phyloP scores from a whole-genome alignment of 176 grass and related monocot species.

The Lolium multiflorum region DNA sequence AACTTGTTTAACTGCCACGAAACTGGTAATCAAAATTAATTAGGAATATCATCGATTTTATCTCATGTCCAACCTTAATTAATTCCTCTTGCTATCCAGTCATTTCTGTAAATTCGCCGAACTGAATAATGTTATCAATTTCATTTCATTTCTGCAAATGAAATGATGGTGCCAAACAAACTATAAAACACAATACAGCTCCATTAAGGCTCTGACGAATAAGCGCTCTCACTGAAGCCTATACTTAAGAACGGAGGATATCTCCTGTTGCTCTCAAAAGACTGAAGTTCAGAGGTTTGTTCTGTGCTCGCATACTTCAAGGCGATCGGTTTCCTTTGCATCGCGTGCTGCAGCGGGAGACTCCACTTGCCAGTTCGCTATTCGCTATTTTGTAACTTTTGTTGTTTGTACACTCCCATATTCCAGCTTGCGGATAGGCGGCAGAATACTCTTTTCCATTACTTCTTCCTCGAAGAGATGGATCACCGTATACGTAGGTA shows the following conservation, averaged over 20 bases:
- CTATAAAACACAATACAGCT: no score
- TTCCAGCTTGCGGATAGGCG: constrained; percentile 38
- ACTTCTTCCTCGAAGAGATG: constrained; percentile 41
- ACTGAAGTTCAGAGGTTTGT: no score
- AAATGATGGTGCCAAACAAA: no score
- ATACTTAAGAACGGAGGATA: background rate
- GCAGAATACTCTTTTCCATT: constrained; percentile 1
- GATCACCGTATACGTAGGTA: background rate
- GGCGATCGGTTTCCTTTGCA: background rate
- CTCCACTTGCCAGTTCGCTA: constrained; percentile 10
- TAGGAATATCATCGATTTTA: no score
- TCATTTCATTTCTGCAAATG: no score
- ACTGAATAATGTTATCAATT: no score
- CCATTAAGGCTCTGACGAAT: background rate
- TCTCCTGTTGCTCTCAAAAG: background rate
- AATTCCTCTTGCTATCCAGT: no score
- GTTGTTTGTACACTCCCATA: background rate
- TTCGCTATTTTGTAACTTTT: constrained; percentile 7
- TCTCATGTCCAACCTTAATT: no score
- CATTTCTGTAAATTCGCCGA: no score
- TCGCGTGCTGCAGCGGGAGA: constrained; percentile 14
- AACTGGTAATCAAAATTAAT: no score
- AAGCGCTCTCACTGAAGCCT: background rate
- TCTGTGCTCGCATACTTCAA: constrained; percentile 3
- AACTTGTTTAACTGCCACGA: no score